Evolutionary conservation across 1,284 basidiomycete species (phyloP), one percentile per base, ranked within the genome.

Genomic region (Coniferiporia weirii): DNA sequence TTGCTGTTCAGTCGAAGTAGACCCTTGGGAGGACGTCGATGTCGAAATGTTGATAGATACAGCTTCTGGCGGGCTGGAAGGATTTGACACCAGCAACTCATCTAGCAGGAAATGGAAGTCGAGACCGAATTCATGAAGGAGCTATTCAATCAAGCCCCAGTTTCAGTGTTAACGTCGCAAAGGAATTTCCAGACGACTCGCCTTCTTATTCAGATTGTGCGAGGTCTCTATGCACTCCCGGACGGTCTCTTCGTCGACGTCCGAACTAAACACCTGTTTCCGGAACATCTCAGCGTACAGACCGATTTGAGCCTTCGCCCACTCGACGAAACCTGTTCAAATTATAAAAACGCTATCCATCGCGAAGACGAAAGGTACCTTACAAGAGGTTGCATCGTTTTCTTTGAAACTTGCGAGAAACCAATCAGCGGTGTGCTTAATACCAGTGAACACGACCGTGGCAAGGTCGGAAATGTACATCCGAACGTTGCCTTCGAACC

Each of bases 401-500:
- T 98, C 95, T 71, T 89, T 93, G 74, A 98, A 99, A 52, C 93
- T 95, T 1, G 87, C 87, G 69, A 98, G 81, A 72, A 94, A 99
- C 97, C 96, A 99, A 72, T 99, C 96, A 45, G 91, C 91, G 1
- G 95, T 98, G 69, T 99, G 92, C 70, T 94, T 95, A 72, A 96
- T 89, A 6, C 89, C 83, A 0, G 91, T 94, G 67, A 96, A 96
- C 61, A 88, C 82, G 0, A 96, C 89, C 56, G 93, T 79, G 0
- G 90, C 84, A 45, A 96, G 76, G 67, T 95, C 89, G 15, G 85
- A 85, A 52, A 95, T 79, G 65, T 91, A 95, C 54, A 87, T 77
- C 5, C 81, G 81, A n/a, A 93, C 82, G 66, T 96, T 88, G 1
- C 96, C 96, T 67, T 98, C 94, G 66, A 95, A 96, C 56, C 84